Conservation (phyloP, 345 rosid genomes). For the Abelmoschus esculentus region DNA sequence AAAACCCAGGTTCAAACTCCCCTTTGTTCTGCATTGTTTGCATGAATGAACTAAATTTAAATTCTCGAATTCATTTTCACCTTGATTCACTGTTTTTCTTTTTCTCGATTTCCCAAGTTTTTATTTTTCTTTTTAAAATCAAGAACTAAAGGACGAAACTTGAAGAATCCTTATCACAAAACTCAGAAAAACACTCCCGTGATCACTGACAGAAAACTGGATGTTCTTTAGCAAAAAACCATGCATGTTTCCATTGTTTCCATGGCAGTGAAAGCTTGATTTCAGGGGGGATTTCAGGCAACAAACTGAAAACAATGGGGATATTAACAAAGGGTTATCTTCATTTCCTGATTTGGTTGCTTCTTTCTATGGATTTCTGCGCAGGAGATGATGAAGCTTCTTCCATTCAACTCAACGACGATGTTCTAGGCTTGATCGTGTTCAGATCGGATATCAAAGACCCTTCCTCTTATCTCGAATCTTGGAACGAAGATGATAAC, state of each 20-base stretch:
- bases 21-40: neutral
- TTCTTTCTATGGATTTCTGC: conserved; percentile 15
- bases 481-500: conserved; percentile 78
- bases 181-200: neutral
- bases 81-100: neutral
- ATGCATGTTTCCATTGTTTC: neutral
- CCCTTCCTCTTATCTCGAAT: conserved; percentile 44
- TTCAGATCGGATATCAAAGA: conserved; percentile 72
- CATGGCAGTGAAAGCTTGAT: neutral
- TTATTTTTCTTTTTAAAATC: neutral
- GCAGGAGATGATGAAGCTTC: conserved; percentile 21
- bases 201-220: neutral
- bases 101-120: neutral
- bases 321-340: neutral
- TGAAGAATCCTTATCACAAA: conserved; percentile 14
- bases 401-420: conserved; percentile 50
- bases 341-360: conserved; percentile 7
- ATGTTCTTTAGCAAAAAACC: neutral
- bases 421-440: conserved; percentile 74
- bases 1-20: neutral
- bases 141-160: neutral
- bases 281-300: neutral
- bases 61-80: neutral
- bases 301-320: neutral
- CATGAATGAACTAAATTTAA: neutral